Evolutionary conservation across 106 monocot species (phyloP).

Genomic region (Posidonia australis): DNA sequence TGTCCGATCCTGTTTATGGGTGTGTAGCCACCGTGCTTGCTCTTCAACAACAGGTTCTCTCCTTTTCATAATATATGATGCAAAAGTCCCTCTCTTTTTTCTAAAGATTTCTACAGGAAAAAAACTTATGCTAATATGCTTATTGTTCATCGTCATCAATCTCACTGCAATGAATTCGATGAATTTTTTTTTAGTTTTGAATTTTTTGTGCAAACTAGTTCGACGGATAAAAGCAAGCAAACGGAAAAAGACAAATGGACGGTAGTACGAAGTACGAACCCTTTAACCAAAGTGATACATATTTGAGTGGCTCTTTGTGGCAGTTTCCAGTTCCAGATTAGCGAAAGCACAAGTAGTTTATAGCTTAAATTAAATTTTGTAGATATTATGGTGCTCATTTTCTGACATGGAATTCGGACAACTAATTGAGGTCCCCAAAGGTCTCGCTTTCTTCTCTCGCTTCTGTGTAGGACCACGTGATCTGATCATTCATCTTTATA

Average conservation of each 20-base stretch:
- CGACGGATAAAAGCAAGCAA: no score
- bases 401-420: neutral
- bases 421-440: neutral
- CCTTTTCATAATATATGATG: no score
- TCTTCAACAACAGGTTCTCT: conserved; percentile 67
- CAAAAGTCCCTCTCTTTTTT: neutral
- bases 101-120: no score
- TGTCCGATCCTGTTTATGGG: conserved; percentile 78
- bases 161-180: no score
- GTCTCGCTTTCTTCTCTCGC: neutral
- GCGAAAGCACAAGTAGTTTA: neutral
- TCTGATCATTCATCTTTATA: no score
- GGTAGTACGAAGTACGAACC: neutral
- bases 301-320: neutral
- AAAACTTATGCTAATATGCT: no score
- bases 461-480: no score
- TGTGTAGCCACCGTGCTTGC: conserved; percentile 64
- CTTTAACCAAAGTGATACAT: neutral
- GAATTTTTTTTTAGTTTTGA: no score
- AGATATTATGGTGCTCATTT: neutral
- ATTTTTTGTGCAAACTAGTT: no score
- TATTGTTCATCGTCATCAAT: no score
- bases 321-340: neutral
- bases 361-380: no score
- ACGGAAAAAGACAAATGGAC: no score